Evolutionary conservation across 75 land plant genomes (phyloP), one percentile per base, ranked within the genome.

Genomic region (Larix kaempferi): DNA sequence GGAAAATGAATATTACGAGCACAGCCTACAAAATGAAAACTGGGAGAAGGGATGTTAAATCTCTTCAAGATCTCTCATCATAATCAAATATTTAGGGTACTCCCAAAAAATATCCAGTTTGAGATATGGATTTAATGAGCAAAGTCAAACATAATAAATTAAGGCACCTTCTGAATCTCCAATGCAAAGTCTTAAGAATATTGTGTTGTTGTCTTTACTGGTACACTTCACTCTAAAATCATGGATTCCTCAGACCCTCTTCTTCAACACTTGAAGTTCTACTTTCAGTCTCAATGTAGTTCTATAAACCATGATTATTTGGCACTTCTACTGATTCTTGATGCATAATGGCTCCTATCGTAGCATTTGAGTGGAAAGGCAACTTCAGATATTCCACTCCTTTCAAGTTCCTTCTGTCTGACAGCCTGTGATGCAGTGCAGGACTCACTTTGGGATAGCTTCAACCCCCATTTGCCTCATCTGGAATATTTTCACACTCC

Each of bases 171-270:
- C 73, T 10, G 74, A 12, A 59, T 91, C 85, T 44, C 85, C 83
- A 78, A 91, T 87, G n/a, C 92, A 88, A 59, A 91, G 77, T 26
- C 73, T 83, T 67, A 94, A 82, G 59, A 79, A 78, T 5, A 91
- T 63, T 26, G 87, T 83, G 59, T 83, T 79, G 37, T 86, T 83
- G 65, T 94, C 87, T 49, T 57, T 77, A 58, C 82, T 86, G 73
- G 80, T 80, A 27, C 89, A 92, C 75, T 75, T 88, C 64, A 92
- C 72, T 63, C 85, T 90, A 52, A 94, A 88, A 49, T 87, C 92
- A n/a, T 75, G 85, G 78, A 76, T 83, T 84, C 66, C 82, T 84
- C 2, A 8, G 52, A 69, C 4, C 19, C 21, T 29, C 49, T 19
- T 69, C 72, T 22, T 41, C 21, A 39, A 22, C 41, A 69, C 44